phyloP scores from a whole-genome alignment of 352 stramenopile species.

The Phytophthora macrochlamydospora region DNA sequence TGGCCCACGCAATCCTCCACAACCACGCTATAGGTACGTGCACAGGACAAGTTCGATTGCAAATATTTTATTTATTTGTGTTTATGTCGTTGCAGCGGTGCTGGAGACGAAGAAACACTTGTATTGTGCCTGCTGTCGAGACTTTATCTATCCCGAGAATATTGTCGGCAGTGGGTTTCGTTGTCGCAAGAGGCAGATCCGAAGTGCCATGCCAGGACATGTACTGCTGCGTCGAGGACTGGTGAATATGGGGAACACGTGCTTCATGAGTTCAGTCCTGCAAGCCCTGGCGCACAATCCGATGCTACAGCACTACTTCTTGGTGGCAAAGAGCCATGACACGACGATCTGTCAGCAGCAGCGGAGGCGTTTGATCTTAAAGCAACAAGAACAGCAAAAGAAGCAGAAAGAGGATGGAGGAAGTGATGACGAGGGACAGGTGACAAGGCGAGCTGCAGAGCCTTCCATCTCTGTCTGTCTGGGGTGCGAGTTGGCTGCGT shows the following conservation, averaged over 20 bases:
- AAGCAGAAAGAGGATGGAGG: slow-evolving; percentile 15
- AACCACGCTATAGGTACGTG: slow-evolving; percentile 61
- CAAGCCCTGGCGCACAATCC: slow-evolving; percentile 75
- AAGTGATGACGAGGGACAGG: slow-evolving; percentile 2
- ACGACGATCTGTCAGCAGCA: slow-evolving; percentile 67
- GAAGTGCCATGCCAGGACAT: slow-evolving; percentile 16
- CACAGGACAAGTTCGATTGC: neutral
- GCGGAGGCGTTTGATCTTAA: slow-evolving; percentile 34
- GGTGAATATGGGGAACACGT: slow-evolving; percentile 88
- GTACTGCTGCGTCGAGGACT: slow-evolving; percentile 53
- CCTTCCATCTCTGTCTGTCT: slow-evolving; percentile 49
- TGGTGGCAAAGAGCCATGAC: slow-evolving; percentile 63
- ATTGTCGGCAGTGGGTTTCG: slow-evolving; percentile 20
- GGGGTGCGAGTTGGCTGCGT: slow-evolving; percentile 59
- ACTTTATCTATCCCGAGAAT: slow-evolving; percentile 65
- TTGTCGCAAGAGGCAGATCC: slow-evolving; percentile 27
- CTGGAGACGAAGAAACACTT: slow-evolving; percentile 51
- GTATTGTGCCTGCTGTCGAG: slow-evolving; percentile 62
- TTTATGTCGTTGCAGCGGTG: slow-evolving; percentile 30
- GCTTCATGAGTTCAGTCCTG: slow-evolving; percentile 85
- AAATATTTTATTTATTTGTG: neutral
- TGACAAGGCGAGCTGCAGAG: slow-evolving; percentile 9
- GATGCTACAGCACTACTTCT: slow-evolving; percentile 76
- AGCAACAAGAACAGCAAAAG: slow-evolving; percentile 28
- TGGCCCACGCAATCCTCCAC: slow-evolving; percentile 65